Evolutionary conservation across 371 early-diverging fungal species (phyloP).

Genomic region (Mortierella sp.): DNA sequence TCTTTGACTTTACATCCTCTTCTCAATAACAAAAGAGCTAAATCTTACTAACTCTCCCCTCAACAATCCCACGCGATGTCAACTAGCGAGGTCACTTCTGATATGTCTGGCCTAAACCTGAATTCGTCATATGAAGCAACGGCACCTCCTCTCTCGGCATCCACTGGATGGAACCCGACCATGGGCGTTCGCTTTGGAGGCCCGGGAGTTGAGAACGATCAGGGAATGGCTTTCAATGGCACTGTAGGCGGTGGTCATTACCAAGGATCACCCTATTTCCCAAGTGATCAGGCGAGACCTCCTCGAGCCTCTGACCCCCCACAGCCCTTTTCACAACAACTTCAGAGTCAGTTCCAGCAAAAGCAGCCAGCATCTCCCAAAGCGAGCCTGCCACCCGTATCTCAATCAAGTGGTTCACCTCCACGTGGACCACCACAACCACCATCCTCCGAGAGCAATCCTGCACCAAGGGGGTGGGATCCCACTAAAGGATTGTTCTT

Average conservation of each 20-base stretch:
- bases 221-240: neutral
- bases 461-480: slow-evolving; percentile 29
- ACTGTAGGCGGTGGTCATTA: neutral
- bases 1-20: neutral
- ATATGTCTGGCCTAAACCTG: slow-evolving; percentile 32
- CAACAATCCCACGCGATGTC: no score
- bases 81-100: slow-evolving; percentile 46
- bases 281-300: neutral
- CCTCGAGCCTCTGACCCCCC: neutral
- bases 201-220: slow-evolving; percentile 3
- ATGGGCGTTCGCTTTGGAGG: slow-evolving; percentile 35
- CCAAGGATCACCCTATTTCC: neutral
- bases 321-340: slow-evolving; percentile 29
- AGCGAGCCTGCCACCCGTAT: slow-evolving; percentile 5
- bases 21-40: neutral
- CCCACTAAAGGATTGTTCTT: slow-evolving; percentile 36
- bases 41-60: neutral
- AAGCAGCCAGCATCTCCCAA: slow-evolving; percentile 17
- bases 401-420: slow-evolving; percentile 2
- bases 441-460: neutral
- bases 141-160: neutral
- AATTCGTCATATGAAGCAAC: slow-evolving; percentile 19
- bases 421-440: slow-evolving; percentile 6
- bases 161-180: slow-evolving; percentile 31
- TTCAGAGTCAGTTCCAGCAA: slow-evolving; percentile 34